phyloP scores from a whole-genome alignment of 108 stramenopile genomes.

The Aurantiochytrium sp. region DNA sequence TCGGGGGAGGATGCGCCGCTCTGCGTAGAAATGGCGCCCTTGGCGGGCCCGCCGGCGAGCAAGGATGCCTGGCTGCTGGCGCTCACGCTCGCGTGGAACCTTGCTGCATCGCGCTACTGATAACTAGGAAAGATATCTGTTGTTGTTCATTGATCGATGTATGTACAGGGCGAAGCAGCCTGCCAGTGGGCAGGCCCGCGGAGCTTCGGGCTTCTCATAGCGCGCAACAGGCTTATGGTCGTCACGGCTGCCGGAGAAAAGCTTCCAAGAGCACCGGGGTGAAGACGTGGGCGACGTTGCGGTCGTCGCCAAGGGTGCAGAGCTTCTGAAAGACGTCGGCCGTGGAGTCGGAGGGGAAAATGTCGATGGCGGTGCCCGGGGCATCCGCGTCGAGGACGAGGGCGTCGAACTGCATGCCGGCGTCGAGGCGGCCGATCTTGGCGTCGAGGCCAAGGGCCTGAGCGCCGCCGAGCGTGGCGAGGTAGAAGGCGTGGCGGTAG shows the following conservation, averaged over 20 bases:
- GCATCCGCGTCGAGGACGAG: constrained; percentile 36
- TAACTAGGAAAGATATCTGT: too few relatives aligned
- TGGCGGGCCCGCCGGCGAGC: not conserved
- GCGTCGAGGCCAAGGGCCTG: constrained; percentile 54
- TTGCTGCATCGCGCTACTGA: not conserved
- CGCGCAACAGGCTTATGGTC: too few relatives aligned
- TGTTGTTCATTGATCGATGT: not conserved
- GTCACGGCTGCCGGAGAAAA: too few relatives aligned
- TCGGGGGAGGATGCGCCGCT: too few relatives aligned
- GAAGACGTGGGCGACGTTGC: constrained; percentile 49
- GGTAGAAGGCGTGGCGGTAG: constrained; percentile 62
- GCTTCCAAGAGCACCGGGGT: constrained; percentile 10
- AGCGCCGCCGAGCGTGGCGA: constrained; percentile 70
- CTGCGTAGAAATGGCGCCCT: not conserved
- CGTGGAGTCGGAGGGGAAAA: constrained; percentile 33
- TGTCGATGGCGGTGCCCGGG: constrained; percentile 26
- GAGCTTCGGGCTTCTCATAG: too few relatives aligned
- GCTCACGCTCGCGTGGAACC: not conserved
- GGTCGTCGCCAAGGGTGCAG: constrained; percentile 54
- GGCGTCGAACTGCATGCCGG: constrained; percentile 66
- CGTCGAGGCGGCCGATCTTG: constrained; percentile 55
- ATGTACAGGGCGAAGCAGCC: not conserved
- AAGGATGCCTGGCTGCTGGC: not conserved
- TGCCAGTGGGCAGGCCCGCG: too few relatives aligned
- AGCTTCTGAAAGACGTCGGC: constrained; percentile 52